Evolutionary conservation across 345 rosid genomes (phyloP).

Genomic region (Dimocarpus longan): DNA sequence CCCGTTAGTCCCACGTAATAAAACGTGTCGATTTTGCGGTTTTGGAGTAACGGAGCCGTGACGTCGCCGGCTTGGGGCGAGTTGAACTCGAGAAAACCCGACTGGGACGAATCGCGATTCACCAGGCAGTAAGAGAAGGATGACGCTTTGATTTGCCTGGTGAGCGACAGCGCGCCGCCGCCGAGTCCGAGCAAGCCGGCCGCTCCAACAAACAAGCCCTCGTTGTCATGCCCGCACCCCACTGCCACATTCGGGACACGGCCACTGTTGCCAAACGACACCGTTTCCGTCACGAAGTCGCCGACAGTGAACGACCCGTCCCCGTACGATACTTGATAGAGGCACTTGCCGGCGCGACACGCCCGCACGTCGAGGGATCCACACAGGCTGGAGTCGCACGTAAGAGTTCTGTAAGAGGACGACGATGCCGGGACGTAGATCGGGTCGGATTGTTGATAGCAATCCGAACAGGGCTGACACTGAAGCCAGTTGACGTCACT

Average conservation of each 20-base stretch:
- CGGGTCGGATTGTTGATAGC: conserved; percentile 89
- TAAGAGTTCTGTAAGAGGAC: conserved; percentile 54
- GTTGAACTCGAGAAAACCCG: conserved; percentile 88
- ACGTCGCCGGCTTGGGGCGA: conserved; percentile 44
- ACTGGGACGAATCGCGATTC: conserved; percentile 65
- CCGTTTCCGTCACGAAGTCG: conserved; percentile 63
- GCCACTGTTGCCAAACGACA: conserved; percentile 69
- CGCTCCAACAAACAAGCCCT: conserved; percentile 76
- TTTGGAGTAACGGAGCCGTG: conserved; percentile 59
- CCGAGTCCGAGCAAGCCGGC: conserved; percentile 95
- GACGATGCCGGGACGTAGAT: conserved; percentile 64
- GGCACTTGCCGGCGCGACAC: conserved; percentile 57
- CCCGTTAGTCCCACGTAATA: conserved; percentile 82
- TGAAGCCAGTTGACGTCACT: conserved; percentile 92
- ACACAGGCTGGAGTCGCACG: conserved; percentile 64
- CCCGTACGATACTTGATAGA: conserved; percentile 85
- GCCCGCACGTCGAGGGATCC: conserved; percentile 49
- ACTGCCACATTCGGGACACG: conserved; percentile 45
- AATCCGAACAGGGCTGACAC: conserved; percentile 75
- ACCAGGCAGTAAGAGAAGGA: conserved; percentile 92
- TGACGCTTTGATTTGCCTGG: conserved; percentile 69
- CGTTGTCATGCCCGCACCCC: conserved; percentile 91
- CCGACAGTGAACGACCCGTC: conserved; percentile 93
- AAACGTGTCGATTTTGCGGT: conserved; percentile 71
- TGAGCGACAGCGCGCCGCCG: conserved; percentile 80